Evolutionary conservation across 1,284 basidiomycete genomes (phyloP).

Genomic region (Irpex sp.): DNA sequence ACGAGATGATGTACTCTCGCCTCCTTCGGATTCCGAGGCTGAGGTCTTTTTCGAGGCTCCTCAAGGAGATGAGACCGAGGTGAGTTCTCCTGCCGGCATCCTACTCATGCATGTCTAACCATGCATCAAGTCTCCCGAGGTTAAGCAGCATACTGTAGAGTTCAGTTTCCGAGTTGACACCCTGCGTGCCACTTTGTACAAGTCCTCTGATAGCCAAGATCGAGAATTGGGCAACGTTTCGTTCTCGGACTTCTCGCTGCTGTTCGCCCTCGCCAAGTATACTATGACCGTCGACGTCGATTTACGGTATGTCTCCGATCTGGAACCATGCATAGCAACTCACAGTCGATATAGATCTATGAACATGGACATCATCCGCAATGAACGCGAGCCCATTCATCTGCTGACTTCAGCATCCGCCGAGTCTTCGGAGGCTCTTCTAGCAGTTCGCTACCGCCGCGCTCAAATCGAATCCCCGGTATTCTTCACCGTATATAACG

Average conservation of each 20-base stretch:
- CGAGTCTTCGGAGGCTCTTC: constrained; percentile 62
- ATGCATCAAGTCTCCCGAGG: constrained; percentile 42
- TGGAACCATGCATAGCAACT: constrained; percentile 3
- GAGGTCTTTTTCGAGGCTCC: constrained; percentile 77
- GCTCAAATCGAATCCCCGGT: constrained; percentile 88
- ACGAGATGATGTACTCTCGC: constrained; percentile 30
- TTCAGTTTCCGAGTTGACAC: constrained; percentile 88
- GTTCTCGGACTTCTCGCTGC: constrained; percentile 79
- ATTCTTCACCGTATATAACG: constrained; percentile 80
- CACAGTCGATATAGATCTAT: constrained; percentile 46
- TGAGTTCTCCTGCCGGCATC: constrained; percentile 28
- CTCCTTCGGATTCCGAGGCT: constrained; percentile 29
- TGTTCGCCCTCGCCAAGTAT: constrained; percentile 74
- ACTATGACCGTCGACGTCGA: constrained; percentile 89
- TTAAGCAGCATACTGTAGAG: constrained; percentile 86
- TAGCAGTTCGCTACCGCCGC: constrained; percentile 81
- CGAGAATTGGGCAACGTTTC: constrained; percentile 76
- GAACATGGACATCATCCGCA: constrained; percentile 69
- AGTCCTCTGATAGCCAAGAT: constrained; percentile 64
- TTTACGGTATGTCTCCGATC: constrained; percentile 51
- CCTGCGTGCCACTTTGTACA: constrained; percentile 82
- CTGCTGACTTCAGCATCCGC: constrained; percentile 74
- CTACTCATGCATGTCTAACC: not conserved
- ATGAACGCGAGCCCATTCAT: constrained; percentile 52
- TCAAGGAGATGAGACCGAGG: constrained; percentile 56